A percentile compares a stretch with the other conserved stretches of the same genome.
Conservation (phyloP, 139 green algal species). For the Chlorella sp. region DNA sequence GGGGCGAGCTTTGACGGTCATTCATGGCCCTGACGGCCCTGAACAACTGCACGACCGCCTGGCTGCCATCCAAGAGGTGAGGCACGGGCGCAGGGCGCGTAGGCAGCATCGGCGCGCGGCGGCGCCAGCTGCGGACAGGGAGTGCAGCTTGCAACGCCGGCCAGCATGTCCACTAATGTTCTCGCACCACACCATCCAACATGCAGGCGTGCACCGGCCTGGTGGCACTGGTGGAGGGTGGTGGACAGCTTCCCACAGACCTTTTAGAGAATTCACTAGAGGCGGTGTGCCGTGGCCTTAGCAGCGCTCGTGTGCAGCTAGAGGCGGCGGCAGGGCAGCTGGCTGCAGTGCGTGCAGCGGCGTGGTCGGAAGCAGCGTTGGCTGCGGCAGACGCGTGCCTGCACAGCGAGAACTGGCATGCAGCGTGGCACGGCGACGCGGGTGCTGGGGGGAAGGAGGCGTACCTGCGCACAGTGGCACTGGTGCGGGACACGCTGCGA, state of each 20-base stretch:
- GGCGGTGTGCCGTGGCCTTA: not conserved
- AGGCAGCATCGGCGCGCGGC: too few relatives aligned
- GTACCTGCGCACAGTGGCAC: not conserved
- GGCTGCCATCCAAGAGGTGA: not conserved
- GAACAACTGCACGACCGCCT: not conserved
- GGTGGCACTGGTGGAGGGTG: not conserved
- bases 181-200: not conserved
- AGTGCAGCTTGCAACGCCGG: not conserved
- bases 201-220: conserved; percentile 7
- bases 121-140: conserved; percentile 3
- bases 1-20: not conserved
- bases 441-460: not conserved
- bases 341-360: not conserved
- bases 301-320: not conserved
- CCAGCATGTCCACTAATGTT: not conserved
- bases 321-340: conserved; percentile 10
- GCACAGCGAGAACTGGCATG: conserved; percentile 31
- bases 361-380: conserved; percentile 6
- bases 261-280: conserved; percentile 13
- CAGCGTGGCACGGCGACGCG: not conserved
- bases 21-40: not conserved
- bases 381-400: not conserved
- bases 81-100: not conserved
- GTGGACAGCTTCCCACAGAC: conserved; percentile 10
- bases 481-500: conserved; percentile 22